Base-by-base conservation (phyloP, 148 eudicot species). In the Fallopia convolvulus region DNA sequence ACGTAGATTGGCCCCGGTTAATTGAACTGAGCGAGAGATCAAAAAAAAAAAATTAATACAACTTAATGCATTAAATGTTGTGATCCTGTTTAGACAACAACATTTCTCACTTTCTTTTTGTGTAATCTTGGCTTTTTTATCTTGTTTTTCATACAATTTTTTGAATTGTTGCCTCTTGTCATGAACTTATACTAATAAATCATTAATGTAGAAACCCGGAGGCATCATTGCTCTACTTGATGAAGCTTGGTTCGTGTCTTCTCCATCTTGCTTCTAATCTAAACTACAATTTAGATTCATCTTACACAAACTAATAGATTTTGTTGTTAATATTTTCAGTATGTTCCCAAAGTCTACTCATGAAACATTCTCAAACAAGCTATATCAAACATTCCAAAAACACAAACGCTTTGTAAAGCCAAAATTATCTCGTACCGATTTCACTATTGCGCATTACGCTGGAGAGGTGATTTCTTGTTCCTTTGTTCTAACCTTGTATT, bases 311-410 rank as follows among this genome's bases (percentile, higher is more conserved):
- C n/a, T 55, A n/a, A 17, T 55, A n/a, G 21, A 55, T 61, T 23
- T 7, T 17, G 44, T 33, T 63, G 65, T 70, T 33, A 21, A 82
- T 82, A 36, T 82, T 77, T 81, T 70, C 97, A 95, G 99, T 80
- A 95, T 95, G 99, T 95, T 95, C 84, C 99, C 99, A 65, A 95
- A 93, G 85, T 93, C 99, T 32, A 95, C 97, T 81, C 94, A 93
- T 81, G 99, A 95, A 86, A 95, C 99, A 77, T 95, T 93, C 82
- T 87, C 97, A 5, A 84, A 90, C 76, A 95, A 95, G 92, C 90
- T 95, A 76, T 95, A 92, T 77, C 99, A 92, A 88, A 95, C 94
- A 71, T 95, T 95, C 84, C 90, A 87, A 77, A 63, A 80, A 80
- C 88, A 93, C 83, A 91, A 91, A 71, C 94, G 97, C 77, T 95